Evolutionary conservation across 805 yeast genomes (phyloP), one percentile per base, ranked within the genome.

Genomic region (Cyberlindnera mrakii): DNA sequence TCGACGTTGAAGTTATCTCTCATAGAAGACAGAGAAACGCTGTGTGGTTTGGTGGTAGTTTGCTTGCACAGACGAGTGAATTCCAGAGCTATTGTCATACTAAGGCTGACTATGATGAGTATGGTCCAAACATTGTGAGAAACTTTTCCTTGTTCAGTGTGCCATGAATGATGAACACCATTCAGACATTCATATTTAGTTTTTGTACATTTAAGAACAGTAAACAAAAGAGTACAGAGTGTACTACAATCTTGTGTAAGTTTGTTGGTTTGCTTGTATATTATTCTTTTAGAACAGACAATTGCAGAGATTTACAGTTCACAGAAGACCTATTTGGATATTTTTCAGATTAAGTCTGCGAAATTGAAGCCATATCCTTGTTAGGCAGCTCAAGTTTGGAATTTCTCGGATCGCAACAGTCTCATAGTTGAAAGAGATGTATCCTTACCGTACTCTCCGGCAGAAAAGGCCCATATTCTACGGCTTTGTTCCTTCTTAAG

Each of bases 41-140:
- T 3, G 99, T 93, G 46, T 93, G 99, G 99, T 93, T 91, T 63
- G 99, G 99, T 55, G 99, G 99, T 53, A 85, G 96, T 17, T 71
- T 93, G 54, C 74, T 93, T 61, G 98, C 99, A 1, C 98, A 91
- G 70, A 93, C 99, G 10, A 81, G 95, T 18, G 99, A 93, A 68
- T 93, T 93, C 70, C 87, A 85, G 67, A 80, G 95, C 64, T 90
- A 90, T 67, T 93, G 98, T 65, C 93, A 93, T 70, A 91, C 99
- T 19, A 93, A 93, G 71, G 82, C 84, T 60, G 99, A 93, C 61
- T 93, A 93, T 66, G 99, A 93, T 60, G 99, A 93, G 69, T 83
- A 83, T 59, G 99, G 99, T 30, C 99, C 99, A 44, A 86, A 85
- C 58, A 93, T 93, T 58, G 99, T 95, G 37, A 82, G 99, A 71